Conservation (phyloP, 2,329 filamentous ascomycete species). For the Phyllosticta citriasiana region DNA sequence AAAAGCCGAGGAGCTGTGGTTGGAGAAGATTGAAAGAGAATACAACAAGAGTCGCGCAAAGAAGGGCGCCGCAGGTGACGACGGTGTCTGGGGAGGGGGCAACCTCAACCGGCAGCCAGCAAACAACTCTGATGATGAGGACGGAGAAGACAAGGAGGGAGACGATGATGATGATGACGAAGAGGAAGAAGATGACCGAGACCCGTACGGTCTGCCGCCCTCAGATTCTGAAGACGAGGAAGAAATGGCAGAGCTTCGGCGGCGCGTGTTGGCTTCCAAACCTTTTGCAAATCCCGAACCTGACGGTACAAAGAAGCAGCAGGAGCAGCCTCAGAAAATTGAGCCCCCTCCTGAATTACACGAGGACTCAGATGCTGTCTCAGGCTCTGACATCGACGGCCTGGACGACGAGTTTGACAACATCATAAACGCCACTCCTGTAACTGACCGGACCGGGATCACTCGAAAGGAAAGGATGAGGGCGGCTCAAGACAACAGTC, state of each 20-base stretch:
- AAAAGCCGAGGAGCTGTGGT: slow-evolving; percentile 75
- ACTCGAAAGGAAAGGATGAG: slow-evolving; percentile 49
- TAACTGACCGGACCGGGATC: slow-evolving; percentile 77
- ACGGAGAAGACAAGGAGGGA: slow-evolving; percentile 41
- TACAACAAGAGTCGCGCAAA: slow-evolving; percentile 70
- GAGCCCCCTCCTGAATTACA: slow-evolving; percentile 33
- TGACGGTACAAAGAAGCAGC: slow-evolving; percentile 40
- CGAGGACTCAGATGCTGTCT: slow-evolving; percentile 55
- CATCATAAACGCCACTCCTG: slow-evolving; percentile 82
- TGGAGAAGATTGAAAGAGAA: slow-evolving; percentile 80
- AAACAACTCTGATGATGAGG: slow-evolving; percentile 30
- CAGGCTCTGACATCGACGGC: slow-evolving; percentile 55
- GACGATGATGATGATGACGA: slow-evolving; percentile 31
- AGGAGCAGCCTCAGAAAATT: slow-evolving; percentile 51
- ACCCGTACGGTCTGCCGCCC: slow-evolving; percentile 69
- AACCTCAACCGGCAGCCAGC: slow-evolving; percentile 64
- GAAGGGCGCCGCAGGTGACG: slow-evolving; percentile 43
- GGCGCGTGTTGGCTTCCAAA: slow-evolving; percentile 83
- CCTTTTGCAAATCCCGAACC: slow-evolving; percentile 59
- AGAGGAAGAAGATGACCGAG: slow-evolving; percentile 42
- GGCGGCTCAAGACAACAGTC: slow-evolving; percentile 14
- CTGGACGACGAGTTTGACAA: slow-evolving; percentile 79
- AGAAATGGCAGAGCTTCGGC: slow-evolving; percentile 85
- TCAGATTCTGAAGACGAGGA: slow-evolving; percentile 68
- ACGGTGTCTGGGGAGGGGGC: slow-evolving; percentile 82